Conservation (phyloP, 2,329 filamentous ascomycete genomes). For the Diplodia corticola region DNA sequence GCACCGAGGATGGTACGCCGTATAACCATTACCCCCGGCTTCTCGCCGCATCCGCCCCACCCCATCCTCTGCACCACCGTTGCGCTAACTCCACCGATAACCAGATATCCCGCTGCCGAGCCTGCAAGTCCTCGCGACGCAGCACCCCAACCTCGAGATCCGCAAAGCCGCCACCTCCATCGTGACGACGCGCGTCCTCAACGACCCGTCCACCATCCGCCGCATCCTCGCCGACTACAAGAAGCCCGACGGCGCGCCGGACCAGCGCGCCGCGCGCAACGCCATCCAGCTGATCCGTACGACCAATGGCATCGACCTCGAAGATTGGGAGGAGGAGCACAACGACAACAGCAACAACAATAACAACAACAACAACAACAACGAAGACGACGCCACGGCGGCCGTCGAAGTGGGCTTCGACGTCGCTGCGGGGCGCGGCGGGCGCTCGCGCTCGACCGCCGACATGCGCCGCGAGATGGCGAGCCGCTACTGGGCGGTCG, state of each 20-base stretch:
- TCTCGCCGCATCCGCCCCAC: too few relatives aligned
- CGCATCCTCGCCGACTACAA: constrained; percentile 32
- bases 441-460: constrained; percentile 13
- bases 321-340: constrained; percentile 19
- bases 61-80: constrained; percentile 41
- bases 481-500: constrained; percentile 6
- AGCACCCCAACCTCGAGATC: constrained; percentile 45
- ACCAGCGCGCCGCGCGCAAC: constrained; percentile 20
- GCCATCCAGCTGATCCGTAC: constrained; percentile 19
- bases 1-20: constrained; percentile 65
- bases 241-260: constrained; percentile 4
- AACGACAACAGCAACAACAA: too few relatives aligned
- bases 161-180: constrained; percentile 32
- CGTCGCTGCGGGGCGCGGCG: constrained; percentile 19
- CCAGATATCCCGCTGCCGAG: constrained; percentile 44
- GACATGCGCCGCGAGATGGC: constrained; percentile 17
- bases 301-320: constrained; percentile 20
- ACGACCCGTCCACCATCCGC: constrained; percentile 36
- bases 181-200: constrained; percentile 13
- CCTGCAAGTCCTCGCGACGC: constrained; percentile 43
- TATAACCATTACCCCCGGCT: too few relatives aligned
- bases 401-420: neutral
- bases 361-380: too few relatives aligned
- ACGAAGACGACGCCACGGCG: neutral
- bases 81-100: constrained; percentile 50